Conservation (phyloP, 371 early-diverging fungal species). For the Syncephalis plumigaleata region DNA sequence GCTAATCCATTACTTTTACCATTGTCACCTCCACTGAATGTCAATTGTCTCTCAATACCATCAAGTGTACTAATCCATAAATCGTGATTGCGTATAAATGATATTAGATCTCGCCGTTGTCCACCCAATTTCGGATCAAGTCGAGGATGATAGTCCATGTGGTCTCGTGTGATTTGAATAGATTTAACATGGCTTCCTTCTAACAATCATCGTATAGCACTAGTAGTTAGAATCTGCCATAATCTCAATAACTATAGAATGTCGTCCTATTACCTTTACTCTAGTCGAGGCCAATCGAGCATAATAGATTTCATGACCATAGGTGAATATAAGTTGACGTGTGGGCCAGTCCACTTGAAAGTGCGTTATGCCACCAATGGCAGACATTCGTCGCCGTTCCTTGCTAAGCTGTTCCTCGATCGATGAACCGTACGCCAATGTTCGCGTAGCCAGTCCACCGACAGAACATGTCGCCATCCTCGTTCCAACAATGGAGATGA, state of each 20-base stretch:
- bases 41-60: conserved; percentile 42
- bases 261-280: neutral
- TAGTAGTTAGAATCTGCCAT: neutral
- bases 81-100: conserved; percentile 42
- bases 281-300: neutral
- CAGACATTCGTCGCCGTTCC: neutral
- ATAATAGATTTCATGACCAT: neutral
- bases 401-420: neutral
- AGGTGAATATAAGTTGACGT: neutral
- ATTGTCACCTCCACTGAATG: conserved; percentile 23
- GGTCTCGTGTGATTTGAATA: neutral
- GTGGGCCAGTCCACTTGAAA: neutral
- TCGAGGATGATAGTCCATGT: conserved; percentile 5
- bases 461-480: neutral
- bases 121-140: conserved; percentile 46
- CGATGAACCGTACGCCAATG: neutral
- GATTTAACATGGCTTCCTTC: neutral
- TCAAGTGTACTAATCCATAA: conserved; percentile 37
- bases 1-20: conserved; percentile 31
- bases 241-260: neutral
- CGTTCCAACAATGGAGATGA: too few species aligned
- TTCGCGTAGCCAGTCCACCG: neutral
- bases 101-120: conserved; percentile 19
- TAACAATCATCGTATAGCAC: neutral
- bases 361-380: neutral